Base-by-base conservation (phyloP, 2,329 filamentous ascomycete species). In the Cryphonectria naterciae region DNA sequence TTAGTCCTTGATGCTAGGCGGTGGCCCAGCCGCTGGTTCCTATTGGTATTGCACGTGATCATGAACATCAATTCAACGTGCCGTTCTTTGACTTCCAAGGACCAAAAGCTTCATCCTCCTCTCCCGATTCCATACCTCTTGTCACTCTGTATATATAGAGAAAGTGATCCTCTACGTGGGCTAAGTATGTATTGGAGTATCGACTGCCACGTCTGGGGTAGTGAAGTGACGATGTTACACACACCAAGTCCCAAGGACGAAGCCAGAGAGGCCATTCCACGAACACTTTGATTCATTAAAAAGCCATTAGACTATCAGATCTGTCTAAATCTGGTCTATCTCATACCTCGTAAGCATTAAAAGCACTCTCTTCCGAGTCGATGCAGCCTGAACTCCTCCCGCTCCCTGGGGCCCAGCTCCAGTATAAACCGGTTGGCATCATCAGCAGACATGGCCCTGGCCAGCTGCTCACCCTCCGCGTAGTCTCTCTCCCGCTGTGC, bases 401-500 rank as follows among this genome's bases (percentile, higher is more conserved):
- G 37, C 28, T 62, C 60, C 60, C 37, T 39, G 35, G 37, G 60
- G 32, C 60, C 60, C 35, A 62, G n/a, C 60, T 37, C 35, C 60
- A 25, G 60, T 22, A 41, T 22, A 6, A 62, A 62, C 28, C n/a
- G 19, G 35, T 37, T 41, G n/a, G 60, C 60, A n/a, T 62, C 60
- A 25, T 62, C 60, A 8, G 41, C 2, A 17, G 35, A 22, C 60
- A 62, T 39, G 35, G 41, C 8, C n/a, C 60, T 25, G 35, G 37
- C 60, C 28, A 62, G 11, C 35, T 62, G 35, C n/a, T 62, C 60
- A 17, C 60, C 60, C n/a, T 62, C 60, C 4, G 37, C 22, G 41
- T 62, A 62, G 60, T 62, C 60, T 35, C n/a, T 62, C 60, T 62
- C 60, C 11, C 60, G 35, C 37, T 62, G 60, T 17, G 32, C 37